Base-by-base conservation (phyloP, 2,329 filamentous ascomycete genomes). In the Xylariaceae sp. region DNA sequence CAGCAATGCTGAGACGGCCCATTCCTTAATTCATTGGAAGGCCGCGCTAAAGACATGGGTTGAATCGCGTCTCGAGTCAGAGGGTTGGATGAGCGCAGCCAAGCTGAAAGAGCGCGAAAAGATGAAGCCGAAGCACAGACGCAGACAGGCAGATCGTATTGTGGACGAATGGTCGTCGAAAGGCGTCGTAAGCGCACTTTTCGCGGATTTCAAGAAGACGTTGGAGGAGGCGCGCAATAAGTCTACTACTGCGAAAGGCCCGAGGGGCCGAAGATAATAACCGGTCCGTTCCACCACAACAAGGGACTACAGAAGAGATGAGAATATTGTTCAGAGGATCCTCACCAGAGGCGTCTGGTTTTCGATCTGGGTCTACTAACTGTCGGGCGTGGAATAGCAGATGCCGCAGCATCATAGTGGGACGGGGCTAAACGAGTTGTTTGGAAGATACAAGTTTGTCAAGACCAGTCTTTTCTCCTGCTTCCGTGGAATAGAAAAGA, bases 1-100 rank as follows among this genome's bases (percentile, higher is more conserved):
- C 51, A 66, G 66, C 46, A 69, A 75, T 36, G 85, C 87, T 0
- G 71, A 80, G 49, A 82, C 82, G 30, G 83, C 85, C 0, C 87
- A 91, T 56, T 75, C 74, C 1, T 71, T 91, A 3, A 73, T 80
- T 4, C 87, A 93, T 63, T 90, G 87, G 87, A 83, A 83, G 42
- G 78, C 77, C 45, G 77, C 81, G 34, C 76, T 91, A n/a, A 83
- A 86, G 55, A 74, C 83, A 49, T 86, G 78, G 74, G 81, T 90
- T 0, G 70, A 84, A 18, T 71, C 74, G 19, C 78, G 76, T 39
- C 75, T 93, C 0, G 63, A 71, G 18, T 61, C 61, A 1, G 71
- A 81, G 44, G 80, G 79, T 0, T 73, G 83, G 48, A 69, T 84
- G 48, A 67, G 66, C 0, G 64, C 79, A 1, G 64, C 73, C 9